phyloP scores from a whole-genome alignment of 1,284 basidiomycete genomes.

The Ceraceosorus guamensis region DNA sequence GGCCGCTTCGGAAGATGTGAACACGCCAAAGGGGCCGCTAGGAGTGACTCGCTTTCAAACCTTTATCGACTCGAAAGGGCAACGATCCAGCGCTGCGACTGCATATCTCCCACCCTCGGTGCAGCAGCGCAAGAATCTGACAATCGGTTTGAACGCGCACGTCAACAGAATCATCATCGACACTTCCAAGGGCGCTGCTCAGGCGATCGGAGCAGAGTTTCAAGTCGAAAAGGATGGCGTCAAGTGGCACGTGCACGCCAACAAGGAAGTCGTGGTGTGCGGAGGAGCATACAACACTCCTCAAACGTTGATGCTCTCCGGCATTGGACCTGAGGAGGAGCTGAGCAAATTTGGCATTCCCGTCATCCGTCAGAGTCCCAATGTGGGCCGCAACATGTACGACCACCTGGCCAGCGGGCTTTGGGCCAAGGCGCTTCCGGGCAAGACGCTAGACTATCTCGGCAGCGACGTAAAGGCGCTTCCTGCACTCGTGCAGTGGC shows the following conservation, averaged over 20 bases:
- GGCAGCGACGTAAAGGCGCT: conserved; percentile 12
- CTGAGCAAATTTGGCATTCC: conserved; percentile 20
- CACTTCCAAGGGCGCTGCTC: conserved; percentile 15
- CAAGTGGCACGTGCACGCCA: conserved; percentile 19
- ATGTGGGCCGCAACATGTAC: conserved; percentile 34
- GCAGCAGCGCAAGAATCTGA: conserved; percentile 26
- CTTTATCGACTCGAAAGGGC: conserved; percentile 28
- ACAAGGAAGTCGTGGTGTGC: conserved; percentile 37
- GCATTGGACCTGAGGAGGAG: conserved; percentile 27
- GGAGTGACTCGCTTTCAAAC: conserved; percentile 31
- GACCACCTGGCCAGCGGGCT: conserved; percentile 31
- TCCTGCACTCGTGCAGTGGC: conserved; percentile 25
- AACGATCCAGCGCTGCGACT: conserved; percentile 29
- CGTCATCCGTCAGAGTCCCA: conserved; percentile 13
- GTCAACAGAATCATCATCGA: conserved; percentile 32
- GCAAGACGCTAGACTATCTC: conserved; percentile 19
- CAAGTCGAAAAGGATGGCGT: conserved; percentile 31
- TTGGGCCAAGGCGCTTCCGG: conserved; percentile 21
- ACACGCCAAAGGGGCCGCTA: conserved; percentile 23
- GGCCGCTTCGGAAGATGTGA: conserved; percentile 19
- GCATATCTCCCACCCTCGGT: conserved; percentile 28
- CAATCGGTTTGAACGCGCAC: conserved; percentile 27
- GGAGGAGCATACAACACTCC: conserved; percentile 44
- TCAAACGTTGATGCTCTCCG: conserved; percentile 39
- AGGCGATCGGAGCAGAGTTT: conserved; percentile 29